phyloP scores from a whole-genome alignment of 2,329 filamentous ascomycete genomes.

The Helicocarpus griseus region DNA sequence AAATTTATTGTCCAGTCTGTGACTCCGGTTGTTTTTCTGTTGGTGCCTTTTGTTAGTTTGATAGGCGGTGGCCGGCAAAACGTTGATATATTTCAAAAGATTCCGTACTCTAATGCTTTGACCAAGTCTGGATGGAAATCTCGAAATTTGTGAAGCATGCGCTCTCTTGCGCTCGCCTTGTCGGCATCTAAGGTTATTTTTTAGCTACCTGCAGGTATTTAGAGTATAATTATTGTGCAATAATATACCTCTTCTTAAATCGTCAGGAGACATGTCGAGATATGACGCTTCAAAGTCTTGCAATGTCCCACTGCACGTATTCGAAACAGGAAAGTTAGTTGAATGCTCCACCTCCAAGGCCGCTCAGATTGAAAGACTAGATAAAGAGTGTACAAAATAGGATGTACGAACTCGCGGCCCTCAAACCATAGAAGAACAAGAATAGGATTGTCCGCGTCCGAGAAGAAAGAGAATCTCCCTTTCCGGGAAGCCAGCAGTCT shows the following conservation, averaged over 20 bases:
- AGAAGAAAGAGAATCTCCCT: background rate
- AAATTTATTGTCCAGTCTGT: background rate
- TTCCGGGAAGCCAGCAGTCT: background rate
- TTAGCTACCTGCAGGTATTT: background rate
- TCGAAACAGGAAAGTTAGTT: background rate
- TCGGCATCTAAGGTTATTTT: background rate
- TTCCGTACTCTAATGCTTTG: background rate
- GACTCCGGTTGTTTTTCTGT: background rate
- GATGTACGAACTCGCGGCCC: background rate
- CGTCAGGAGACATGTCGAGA: background rate
- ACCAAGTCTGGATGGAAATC: background rate
- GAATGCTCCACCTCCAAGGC: background rate
- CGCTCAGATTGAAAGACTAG: too few species aligned
- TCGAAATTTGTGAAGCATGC: background rate
- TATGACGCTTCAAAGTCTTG: constrained; percentile 1
- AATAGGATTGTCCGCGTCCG: background rate
- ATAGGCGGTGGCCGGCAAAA: too few species aligned
- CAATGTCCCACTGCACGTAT: background rate
- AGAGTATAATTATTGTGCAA: background rate
- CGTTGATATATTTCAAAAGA: too few species aligned
- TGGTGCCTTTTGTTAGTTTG: too few species aligned
- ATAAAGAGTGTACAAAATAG: background rate
- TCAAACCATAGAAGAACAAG: background rate
- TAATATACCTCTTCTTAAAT: background rate
- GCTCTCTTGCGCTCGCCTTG: background rate